Evolutionary conservation across 2,329 filamentous ascomycete species (phyloP).

Genomic region (Cladophialophora exuberans): DNA sequence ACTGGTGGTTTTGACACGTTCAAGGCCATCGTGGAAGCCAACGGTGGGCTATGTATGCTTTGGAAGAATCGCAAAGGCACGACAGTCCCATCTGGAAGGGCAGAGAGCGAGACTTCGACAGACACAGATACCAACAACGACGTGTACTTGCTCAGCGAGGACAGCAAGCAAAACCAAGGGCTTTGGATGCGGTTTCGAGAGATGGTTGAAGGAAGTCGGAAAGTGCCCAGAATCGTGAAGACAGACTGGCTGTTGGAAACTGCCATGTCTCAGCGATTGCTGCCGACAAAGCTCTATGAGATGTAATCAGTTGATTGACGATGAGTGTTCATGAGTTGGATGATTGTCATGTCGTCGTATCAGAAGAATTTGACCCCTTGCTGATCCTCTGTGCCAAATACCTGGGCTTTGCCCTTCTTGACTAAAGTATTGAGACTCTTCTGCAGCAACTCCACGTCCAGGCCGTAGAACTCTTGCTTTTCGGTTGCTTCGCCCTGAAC

Average conservation of each 20-base stretch:
- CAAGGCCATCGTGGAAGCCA: conserved; percentile 81
- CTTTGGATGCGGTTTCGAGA: conserved; percentile 81
- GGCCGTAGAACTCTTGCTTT: conserved; percentile 76
- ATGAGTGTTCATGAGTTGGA: not conserved
- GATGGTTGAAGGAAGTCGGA: conserved; percentile 76
- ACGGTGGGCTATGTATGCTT: conserved; percentile 79
- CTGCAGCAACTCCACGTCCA: conserved; percentile 79
- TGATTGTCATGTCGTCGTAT: conserved; percentile 36
- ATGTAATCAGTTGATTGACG: conserved; percentile 24
- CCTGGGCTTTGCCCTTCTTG: conserved; percentile 87
- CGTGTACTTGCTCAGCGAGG: conserved; percentile 80
- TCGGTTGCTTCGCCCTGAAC: conserved; percentile 78
- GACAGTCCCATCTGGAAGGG: conserved; percentile 62
- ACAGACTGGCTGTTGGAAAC: conserved; percentile 90
- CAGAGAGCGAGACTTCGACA: conserved; percentile 38
- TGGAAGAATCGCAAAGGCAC: conserved; percentile 75
- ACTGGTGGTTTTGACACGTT: conserved; percentile 82
- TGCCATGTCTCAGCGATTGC: conserved; percentile 82
- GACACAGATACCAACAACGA: conserved; percentile 65
- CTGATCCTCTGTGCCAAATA: conserved; percentile 87
- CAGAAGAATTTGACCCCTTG: conserved; percentile 97
- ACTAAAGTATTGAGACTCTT: conserved; percentile 80
- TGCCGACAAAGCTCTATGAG: conserved; percentile 66
- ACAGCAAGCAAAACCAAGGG: conserved; percentile 66
- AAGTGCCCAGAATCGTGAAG: conserved; percentile 77